Evolutionary conservation across 2,329 filamentous ascomycete genomes (phyloP).

Genomic region (Orbilia ellipsospora): DNA sequence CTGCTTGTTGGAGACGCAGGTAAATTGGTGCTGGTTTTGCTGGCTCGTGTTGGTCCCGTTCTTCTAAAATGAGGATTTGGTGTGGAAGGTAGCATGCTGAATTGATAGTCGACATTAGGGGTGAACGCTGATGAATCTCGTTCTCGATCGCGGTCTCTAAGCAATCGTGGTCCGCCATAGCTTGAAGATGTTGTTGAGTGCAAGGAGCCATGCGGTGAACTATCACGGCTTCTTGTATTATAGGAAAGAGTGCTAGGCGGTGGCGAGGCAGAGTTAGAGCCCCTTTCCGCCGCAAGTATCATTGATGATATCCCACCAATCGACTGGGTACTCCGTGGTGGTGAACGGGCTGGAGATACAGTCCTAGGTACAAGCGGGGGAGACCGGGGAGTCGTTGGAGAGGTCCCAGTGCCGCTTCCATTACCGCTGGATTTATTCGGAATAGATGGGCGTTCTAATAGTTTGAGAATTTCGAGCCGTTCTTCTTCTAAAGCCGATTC

Average conservation of each 20-base stretch:
- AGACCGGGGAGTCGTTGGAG: slow-evolving; percentile 56
- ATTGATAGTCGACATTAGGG: slow-evolving; percentile 69
- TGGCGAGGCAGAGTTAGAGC: slow-evolving; percentile 39
- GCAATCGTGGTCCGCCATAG: slow-evolving; percentile 66
- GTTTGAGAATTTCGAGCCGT: slow-evolving; percentile 76
- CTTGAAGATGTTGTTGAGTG: slow-evolving; percentile 63
- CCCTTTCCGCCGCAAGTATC: slow-evolving; percentile 59
- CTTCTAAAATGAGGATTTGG: slow-evolving; percentile 57
- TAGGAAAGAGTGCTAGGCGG: slow-evolving; percentile 34
- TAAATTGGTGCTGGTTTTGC: slow-evolving; percentile 64
- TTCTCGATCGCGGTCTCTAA: slow-evolving; percentile 61
- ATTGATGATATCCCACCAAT: slow-evolving; percentile 68
- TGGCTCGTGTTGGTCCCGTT: slow-evolving; percentile 17
- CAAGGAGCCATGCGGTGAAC: slow-evolving; percentile 68
- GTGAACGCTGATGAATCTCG: slow-evolving; percentile 60
- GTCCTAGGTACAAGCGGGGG: slow-evolving; percentile 63
- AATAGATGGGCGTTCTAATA: slow-evolving; percentile 69
- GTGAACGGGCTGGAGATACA: slow-evolving; percentile 61
- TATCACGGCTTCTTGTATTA: slow-evolving; percentile 53
- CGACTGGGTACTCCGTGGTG: slow-evolving; percentile 28
- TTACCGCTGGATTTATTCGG: slow-evolving; percentile 52
- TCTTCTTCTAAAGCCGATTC: slow-evolving; percentile 82
- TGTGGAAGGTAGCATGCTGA: slow-evolving; percentile 69
- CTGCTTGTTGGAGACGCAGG: slow-evolving; percentile 57
- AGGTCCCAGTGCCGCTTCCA: slow-evolving; percentile 57